These are phyloP conservation scores for Ophiocordyceps camponoti-saundersi DNA, from an alignment of 2,329 filamentous ascomycete genomes.

Conservation along the genomic window DNA sequence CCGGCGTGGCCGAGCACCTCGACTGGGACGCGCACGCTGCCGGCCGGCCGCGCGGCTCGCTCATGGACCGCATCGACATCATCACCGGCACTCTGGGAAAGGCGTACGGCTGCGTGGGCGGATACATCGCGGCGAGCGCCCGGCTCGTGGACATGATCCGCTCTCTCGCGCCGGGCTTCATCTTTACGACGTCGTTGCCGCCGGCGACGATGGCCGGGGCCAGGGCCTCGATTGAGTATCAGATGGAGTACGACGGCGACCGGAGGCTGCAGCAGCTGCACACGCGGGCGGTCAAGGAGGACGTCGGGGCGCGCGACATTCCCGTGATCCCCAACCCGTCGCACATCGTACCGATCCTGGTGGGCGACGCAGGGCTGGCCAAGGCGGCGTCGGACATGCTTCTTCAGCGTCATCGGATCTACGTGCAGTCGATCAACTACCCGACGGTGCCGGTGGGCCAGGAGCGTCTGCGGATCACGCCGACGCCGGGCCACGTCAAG, in stretches of 20 bases:
- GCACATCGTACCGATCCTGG: conserved; percentile 86
- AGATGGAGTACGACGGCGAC: conserved; percentile 71
- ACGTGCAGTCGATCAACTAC: conserved; percentile 98
- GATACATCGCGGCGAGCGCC: conserved; percentile 83
- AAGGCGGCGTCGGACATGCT: conserved; percentile 87
- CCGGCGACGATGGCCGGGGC: conserved; percentile 96
- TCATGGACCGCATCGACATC: conserved; percentile 95
- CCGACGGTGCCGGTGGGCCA: conserved; percentile 96
- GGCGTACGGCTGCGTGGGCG: conserved; percentile 92
- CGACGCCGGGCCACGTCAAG: conserved; percentile 79
- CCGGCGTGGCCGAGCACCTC: conserved; percentile 91
- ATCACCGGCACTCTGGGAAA: conserved; percentile 96
- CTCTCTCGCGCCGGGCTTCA: conserved; percentile 90
- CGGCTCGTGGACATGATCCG: conserved; percentile 85
- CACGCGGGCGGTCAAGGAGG: conserved; percentile 84
- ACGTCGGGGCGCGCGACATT: conserved; percentile 63
- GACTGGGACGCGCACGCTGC: conserved; percentile 76
- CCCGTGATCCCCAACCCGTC: conserved; percentile 96
- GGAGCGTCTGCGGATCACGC: conserved; percentile 88
- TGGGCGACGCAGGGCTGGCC: conserved; percentile 84
- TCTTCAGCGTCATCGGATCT: conserved; percentile 78
- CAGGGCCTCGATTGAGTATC: conserved; percentile 81
- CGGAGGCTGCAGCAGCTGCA: conserved; percentile 88
- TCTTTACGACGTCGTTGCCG: conserved; percentile 93
- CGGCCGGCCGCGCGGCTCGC: conserved; percentile 59